Evolutionary conservation across 2,329 filamentous ascomycete genomes (phyloP), one percentile per base, ranked within the genome.

Genomic region (Fusarium torulosum): DNA sequence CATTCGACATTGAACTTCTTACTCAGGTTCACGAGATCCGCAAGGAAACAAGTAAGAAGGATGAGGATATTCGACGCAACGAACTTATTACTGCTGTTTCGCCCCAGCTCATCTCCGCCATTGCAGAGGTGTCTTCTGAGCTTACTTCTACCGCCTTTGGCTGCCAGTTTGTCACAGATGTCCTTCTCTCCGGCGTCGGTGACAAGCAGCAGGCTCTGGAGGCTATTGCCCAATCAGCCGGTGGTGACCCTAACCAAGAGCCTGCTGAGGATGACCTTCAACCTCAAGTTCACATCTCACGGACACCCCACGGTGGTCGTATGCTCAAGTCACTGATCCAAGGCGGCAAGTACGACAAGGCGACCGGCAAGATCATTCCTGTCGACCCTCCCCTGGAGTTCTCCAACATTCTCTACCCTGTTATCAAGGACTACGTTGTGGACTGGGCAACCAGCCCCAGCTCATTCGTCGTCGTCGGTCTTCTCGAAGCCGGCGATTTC

Each of bases 281-380:
- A 17, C 70, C 79, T 6, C 75, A 74, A 21, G 74, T 78, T 29
- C 90, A 93, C 75, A 83, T 91, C 55, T 86, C 88, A 25, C 82
- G 86, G 72, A 85, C 86, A 37, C 76, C 88, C 1, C 85, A 84
- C 71, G 91, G 89, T 40, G 93, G 92, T 17, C 90, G 93, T 60
- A 91, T 97, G 90, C 86, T 98, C 73, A 97, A 97, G 82, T 91
- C 91, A 0, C 86, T 99, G 9, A 94, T 97, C 23, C 90, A 93
- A 54, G 96, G 96, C 41, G 96, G 96, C 25, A 90, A 89, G 59
- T 99, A 92, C 76, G 93, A 98, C 79, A 88, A 88, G 63, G 85
- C 85, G 42, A 85, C 88, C 3, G 93, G 93, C 79, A 88, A 85
- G 56, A 80, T 96, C 43, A 86, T 91, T 73, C 87, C 88, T 21